phyloP scores from a whole-genome alignment of 768 basidiomycete genomes.

The Panaeolus cyanescens region DNA sequence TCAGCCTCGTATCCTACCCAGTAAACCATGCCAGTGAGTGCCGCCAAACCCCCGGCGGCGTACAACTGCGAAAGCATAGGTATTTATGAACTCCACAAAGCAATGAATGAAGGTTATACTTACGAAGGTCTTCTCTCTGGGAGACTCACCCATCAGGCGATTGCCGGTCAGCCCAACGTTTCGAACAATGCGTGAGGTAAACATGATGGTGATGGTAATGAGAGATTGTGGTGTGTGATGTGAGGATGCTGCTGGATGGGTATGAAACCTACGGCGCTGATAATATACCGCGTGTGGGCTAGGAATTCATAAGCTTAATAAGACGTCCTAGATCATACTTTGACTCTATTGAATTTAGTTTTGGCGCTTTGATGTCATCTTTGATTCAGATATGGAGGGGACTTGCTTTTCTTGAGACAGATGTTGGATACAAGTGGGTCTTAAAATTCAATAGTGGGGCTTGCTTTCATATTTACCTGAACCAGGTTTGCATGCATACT shows the following conservation, averaged over 20 bases:
- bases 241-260: neutral
- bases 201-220: constrained; percentile 16
- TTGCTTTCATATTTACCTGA: neutral
- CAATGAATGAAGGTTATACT: neutral
- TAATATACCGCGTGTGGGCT: neutral
- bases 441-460: neutral
- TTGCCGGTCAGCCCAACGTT: constrained; percentile 21
- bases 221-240: neutral
- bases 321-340: neutral
- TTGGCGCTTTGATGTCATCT: neutral
- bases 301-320: neutral
- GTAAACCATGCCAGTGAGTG: constrained; percentile 25
- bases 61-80: constrained; percentile 13
- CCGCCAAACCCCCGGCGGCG: constrained; percentile 24
- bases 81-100: neutral
- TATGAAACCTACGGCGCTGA: neutral
- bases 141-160: constrained; percentile 21
- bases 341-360: neutral
- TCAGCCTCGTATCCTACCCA: constrained; percentile 27
- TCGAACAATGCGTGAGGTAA: constrained; percentile 24
- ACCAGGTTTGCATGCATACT: too few species aligned
- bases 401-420: neutral
- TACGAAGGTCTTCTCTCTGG: constrained; percentile 19
- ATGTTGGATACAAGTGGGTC: neutral
- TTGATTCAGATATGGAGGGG: neutral